Evolutionary conservation across 768 basidiomycete species (phyloP), one percentile per base, ranked within the genome.

Genomic region (Jaapia argillacea): DNA sequence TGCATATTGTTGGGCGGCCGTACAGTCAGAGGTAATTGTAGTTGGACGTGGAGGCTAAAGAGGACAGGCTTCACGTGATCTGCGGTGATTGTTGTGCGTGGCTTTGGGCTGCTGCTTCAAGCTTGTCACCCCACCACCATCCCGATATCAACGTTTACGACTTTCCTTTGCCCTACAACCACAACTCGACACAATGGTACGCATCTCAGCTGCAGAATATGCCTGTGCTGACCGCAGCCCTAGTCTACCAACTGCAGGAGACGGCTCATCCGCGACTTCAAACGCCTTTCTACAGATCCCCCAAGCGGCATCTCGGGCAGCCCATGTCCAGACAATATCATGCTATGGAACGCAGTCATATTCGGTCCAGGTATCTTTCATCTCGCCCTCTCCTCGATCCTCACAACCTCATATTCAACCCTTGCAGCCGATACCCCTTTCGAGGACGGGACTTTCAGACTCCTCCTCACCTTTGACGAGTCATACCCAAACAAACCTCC

Each of bases 301-400:
- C 96, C 96, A 0, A 83, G 86, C 42, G 96, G 96, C 4, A 91
- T 99, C 52, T 93, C 90, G 3, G 96, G 94, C 12, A 93, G 90
- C 55, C 94, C 96, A 58, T 92, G 90, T 58, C 83, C 90, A 2
- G 96, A 98, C 60, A 98, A 98, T 61, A 96, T 99, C 63, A 96
- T 98, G 91, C 74, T 97, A 13, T 99, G 96, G 96, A 99, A 99
- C 56, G 96, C 96, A 1, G 96, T 99, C 45, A 99, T 99, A 49
- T 98, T 99, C 58, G 96, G 96, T 2, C 96, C 96, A 63, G 85
- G 94, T 92, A 46, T 56, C 83, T 65, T 14, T 21, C 35, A 43
- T 35, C 27, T 21, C 4, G 18, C 28, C 27, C 1, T 4, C 28
- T 12, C 10, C 24, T 27, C 22, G 23, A 43, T 36, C 26, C 45